Evolutionary conservation across 1,284 basidiomycete species (phyloP).

Genomic region (Pascua sp.): DNA sequence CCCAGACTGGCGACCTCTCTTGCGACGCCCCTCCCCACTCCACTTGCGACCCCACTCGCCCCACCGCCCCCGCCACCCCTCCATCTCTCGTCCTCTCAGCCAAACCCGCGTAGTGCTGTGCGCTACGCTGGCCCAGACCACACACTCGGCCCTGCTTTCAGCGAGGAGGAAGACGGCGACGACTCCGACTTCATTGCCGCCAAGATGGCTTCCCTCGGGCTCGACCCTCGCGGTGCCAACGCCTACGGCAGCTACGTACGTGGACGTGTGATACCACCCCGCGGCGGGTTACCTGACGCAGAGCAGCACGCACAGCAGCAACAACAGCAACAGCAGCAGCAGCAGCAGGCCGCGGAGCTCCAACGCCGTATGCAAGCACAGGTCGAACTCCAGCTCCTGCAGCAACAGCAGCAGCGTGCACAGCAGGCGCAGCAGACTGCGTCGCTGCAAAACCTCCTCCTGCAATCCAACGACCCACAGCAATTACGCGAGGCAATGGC

Average conservation of each 20-base stretch:
- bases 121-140: constrained; percentile 35
- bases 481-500: constrained; percentile 27
- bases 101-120: constrained; percentile 1
- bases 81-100: constrained; percentile 10
- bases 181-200: constrained; percentile 42
- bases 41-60: constrained; percentile 13
- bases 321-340: constrained; percentile 7
- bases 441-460: constrained; percentile 19
- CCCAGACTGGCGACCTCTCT: constrained; percentile 14
- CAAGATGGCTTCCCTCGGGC: constrained; percentile 35
- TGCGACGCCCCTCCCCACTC: constrained; percentile 3
- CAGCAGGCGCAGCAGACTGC: constrained; percentile 10
- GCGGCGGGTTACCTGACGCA: no score
- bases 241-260: not conserved
- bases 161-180: constrained; percentile 45
- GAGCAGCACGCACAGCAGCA: not conserved
- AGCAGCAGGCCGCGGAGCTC: constrained; percentile 5
- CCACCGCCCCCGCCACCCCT: constrained; percentile 15
- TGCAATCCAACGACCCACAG: constrained; percentile 18
- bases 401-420: constrained; percentile 12
- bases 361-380: constrained; percentile 16
- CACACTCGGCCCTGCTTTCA: constrained; percentile 42
- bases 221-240: constrained; percentile 22
- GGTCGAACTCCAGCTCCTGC: constrained; percentile 11
- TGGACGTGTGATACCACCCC: not conserved